Evolutionary conservation across 768 basidiomycete species (phyloP).

Genomic region (Trametes punicea): DNA sequence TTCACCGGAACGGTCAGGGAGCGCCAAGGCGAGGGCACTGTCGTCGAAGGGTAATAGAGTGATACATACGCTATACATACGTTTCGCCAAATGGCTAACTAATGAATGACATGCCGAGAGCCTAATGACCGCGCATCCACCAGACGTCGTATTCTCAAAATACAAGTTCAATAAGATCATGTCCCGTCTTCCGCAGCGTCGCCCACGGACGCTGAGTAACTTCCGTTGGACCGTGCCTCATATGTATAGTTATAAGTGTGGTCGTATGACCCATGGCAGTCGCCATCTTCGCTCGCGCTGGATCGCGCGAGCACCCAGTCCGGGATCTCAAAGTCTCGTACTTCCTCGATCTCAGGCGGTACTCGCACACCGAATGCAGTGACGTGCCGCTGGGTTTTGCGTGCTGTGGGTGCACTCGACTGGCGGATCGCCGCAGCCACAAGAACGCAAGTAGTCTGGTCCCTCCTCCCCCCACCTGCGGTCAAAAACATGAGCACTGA

Average conservation of each 20-base stretch:
- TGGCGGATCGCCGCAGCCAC: constrained; percentile 52
- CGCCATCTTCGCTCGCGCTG: constrained; percentile 14
- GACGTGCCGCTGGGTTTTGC: constrained; percentile 51
- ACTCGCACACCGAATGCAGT: constrained; percentile 61
- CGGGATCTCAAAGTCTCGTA: constrained; percentile 56
- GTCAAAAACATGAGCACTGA: constrained; percentile 9
- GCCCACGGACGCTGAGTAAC: constrained; percentile 6
- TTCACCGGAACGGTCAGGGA: not conserved
- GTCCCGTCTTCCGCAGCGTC: constrained; percentile 4
- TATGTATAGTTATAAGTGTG: constrained; percentile 14
- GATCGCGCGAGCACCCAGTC: constrained; percentile 40
- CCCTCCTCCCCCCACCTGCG: constrained; percentile 15
- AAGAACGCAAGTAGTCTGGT: constrained; percentile 31
- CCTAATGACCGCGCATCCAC: not conserved
- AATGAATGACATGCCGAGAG: not conserved
- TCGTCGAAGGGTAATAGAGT: not conserved
- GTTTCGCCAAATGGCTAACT: constrained; percentile 2
- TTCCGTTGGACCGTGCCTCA: constrained; percentile 4
- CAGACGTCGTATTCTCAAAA: not conserved
- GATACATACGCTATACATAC: constrained; percentile 18
- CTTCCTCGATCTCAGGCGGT: constrained; percentile 44
- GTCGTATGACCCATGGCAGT: constrained; percentile 6
- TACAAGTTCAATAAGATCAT: not conserved
- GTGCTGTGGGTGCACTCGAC: constrained; percentile 39
- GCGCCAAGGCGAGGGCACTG: not conserved